These are phyloP conservation scores for Truncatella angustata DNA, from an alignment of 2,329 filamentous ascomycete genomes.

Conservation along the genomic window DNA sequence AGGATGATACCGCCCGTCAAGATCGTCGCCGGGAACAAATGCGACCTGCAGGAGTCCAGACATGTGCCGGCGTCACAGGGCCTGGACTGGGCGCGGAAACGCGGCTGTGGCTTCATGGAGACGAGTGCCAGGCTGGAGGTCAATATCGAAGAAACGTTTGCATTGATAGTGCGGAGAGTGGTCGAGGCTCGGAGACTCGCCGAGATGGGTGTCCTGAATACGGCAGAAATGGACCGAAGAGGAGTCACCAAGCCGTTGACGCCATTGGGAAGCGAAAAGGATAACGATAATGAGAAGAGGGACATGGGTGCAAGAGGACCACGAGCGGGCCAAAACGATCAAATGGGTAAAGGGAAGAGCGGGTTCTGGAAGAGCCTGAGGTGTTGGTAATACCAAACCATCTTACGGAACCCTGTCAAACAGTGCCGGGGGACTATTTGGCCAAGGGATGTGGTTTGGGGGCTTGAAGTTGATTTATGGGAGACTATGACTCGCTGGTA, in stretches of 20 bases:
- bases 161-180: constrained; percentile 62
- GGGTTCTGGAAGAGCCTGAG: constrained; percentile 56
- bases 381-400: constrained; percentile 46
- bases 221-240: constrained; percentile 43
- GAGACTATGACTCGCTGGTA: too few species aligned
- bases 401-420: too few species aligned
- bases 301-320: constrained; percentile 32
- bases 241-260: constrained; percentile 59
- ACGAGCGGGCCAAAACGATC: constrained; percentile 42
- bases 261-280: constrained; percentile 40
- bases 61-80: constrained; percentile 69
- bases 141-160: constrained; percentile 88
- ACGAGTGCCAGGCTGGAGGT: constrained; percentile 81
- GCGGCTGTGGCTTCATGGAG: constrained; percentile 85
- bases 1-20: constrained; percentile 70
- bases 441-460: too few species aligned
- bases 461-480: too few species aligned
- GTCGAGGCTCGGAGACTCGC: constrained; percentile 54
- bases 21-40: constrained; percentile 85
- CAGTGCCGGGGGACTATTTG: too few species aligned
- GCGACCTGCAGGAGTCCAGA: constrained; percentile 70
- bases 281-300: constrained; percentile 39
- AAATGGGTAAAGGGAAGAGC: constrained; percentile 36
- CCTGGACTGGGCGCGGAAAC: constrained; percentile 71
- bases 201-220: constrained; percentile 44